Percentiles rank a stretch among this genome's conserved stretches.
Conservation (phyloP, 768 basidiomycete genomes). For the Sutorius australiensis region DNA sequence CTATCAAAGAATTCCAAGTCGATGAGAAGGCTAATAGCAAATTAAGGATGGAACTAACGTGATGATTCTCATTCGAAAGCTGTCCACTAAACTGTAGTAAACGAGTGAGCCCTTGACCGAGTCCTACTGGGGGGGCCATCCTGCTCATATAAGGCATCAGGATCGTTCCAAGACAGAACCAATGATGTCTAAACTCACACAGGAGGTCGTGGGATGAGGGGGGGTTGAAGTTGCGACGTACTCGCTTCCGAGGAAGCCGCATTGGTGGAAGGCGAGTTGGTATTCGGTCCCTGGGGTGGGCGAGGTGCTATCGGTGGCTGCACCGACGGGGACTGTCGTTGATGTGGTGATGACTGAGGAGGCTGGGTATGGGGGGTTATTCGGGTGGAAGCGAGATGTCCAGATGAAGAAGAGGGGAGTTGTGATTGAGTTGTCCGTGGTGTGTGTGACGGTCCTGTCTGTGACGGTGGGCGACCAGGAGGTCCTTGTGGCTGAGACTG, state of each 20-base stretch:
- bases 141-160: conserved; percentile 24
- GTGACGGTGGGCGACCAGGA: conserved; percentile 49
- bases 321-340: conserved; percentile 33
- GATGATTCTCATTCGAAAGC: conserved; percentile 54
- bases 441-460: conserved; percentile 44
- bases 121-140: conserved; percentile 38
- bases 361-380: conserved; percentile 35
- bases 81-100: conserved; percentile 69
- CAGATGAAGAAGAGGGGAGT: conserved; percentile 31
- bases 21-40: background rate
- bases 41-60: conserved; percentile 22
- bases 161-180: conserved; percentile 1
- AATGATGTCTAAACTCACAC: conserved; percentile 25
- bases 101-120: conserved; percentile 62
- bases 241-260: conserved; percentile 26
- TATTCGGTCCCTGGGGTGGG: conserved; percentile 29
- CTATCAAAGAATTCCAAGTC: conserved; percentile 28
- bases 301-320: conserved; percentile 38
- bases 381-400: conserved; percentile 25
- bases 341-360: conserved; percentile 32
- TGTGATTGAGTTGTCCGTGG: conserved; percentile 40
- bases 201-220: conserved; percentile 27
- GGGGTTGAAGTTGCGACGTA: conserved; percentile 32
- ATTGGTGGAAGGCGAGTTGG: conserved; percentile 24
- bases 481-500: conserved; percentile 57